These are phyloP conservation scores for Phytophthora ohioensis DNA, from an alignment of 352 stramenopile genomes.

Conservation along the genomic window DNA sequence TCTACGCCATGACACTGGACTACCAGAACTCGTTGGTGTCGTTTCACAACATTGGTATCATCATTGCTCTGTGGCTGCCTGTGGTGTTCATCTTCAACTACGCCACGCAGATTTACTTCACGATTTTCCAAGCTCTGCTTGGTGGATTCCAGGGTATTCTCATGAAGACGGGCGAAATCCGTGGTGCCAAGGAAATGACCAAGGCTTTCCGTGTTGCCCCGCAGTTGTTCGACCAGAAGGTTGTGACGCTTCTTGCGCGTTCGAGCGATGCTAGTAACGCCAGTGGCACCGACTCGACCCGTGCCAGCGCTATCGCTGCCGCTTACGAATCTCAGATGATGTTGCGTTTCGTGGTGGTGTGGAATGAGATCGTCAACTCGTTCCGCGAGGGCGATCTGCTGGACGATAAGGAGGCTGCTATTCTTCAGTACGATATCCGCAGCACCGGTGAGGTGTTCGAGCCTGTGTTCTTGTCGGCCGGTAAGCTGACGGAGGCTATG, in stretches of 20 bases:
- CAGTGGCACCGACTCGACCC: slow-evolving; percentile 53
- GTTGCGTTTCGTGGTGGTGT: slow-evolving; percentile 83
- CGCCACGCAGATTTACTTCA: slow-evolving; percentile 86
- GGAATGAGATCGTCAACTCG: slow-evolving; percentile 87
- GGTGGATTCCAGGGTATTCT: slow-evolving; percentile 71
- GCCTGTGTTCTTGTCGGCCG: slow-evolving; percentile 85
- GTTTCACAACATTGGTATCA: slow-evolving; percentile 80
- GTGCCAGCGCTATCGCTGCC: slow-evolving; percentile 53
- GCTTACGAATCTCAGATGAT: slow-evolving; percentile 86
- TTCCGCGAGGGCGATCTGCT: slow-evolving; percentile 79
- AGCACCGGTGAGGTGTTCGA: slow-evolving; percentile 89
- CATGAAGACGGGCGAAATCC: slow-evolving; percentile 83
- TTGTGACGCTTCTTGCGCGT: slow-evolving; percentile 68
- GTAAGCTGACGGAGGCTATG: slow-evolving; percentile 85
- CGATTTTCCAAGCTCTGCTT: slow-evolving; percentile 73
- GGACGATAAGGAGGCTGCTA: slow-evolving; percentile 81
- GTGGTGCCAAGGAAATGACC: slow-evolving; percentile 72
- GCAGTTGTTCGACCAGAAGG: slow-evolving; percentile 83
- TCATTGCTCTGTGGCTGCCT: slow-evolving; percentile 71
- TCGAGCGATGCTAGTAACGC: slow-evolving; percentile 56
- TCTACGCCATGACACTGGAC: slow-evolving; percentile 75
- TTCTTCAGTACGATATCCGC: slow-evolving; percentile 86
- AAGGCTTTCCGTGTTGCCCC: slow-evolving; percentile 81
- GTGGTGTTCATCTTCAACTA: slow-evolving; percentile 85
- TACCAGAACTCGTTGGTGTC: slow-evolving; percentile 77